Evolutionary conservation across 371 early-diverging fungal species (phyloP), one percentile per base, ranked within the genome.

Genomic region (Mucor lusitanicus): DNA sequence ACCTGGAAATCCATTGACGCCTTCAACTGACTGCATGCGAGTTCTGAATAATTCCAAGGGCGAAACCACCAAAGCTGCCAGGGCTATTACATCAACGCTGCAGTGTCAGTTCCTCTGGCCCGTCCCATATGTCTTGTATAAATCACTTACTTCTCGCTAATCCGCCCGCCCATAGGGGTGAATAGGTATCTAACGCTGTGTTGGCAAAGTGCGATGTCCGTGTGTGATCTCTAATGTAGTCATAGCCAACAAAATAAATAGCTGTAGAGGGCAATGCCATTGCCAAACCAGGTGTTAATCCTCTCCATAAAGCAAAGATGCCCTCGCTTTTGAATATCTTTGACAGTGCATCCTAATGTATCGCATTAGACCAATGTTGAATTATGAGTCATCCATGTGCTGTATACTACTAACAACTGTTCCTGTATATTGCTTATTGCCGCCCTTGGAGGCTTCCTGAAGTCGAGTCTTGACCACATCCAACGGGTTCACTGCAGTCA

Each of bases 201-300:
- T 73, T 64, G n/a, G 59, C 67, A 61, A 72, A 74, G 3, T 67
- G 63, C 12, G 78, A 72, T 8, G 50, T 50, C 17, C 59, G 61
- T 32, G 68, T 65, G 30, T 48, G 62, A 67, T 91, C 93, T 58
- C 94, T 85, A 30, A 97, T 78, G 59, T 88, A 80, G 74, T 99
- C 99, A 73, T 98, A 99, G 4, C 97, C 97, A 0, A 95, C 91
- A 85, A 94, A 97, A 74, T 99, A 99, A 32, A 96, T 91, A 21
- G 95, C 90, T 0, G 97, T 97, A 3, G 98, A 88, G 1, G 99
- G 99, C 4, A 96, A 83, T 9, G 95, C 91, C 89, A 96, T 95
- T 21, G 90, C 80, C 67, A 98, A 75, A 2, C 96, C 92, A 4
- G 98, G 95, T 8, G 90, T 83, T 32, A 98, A 82, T 0, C 99